phyloP scores from a whole-genome alignment of 805 yeast species.

The Teunomyces pallodes region DNA sequence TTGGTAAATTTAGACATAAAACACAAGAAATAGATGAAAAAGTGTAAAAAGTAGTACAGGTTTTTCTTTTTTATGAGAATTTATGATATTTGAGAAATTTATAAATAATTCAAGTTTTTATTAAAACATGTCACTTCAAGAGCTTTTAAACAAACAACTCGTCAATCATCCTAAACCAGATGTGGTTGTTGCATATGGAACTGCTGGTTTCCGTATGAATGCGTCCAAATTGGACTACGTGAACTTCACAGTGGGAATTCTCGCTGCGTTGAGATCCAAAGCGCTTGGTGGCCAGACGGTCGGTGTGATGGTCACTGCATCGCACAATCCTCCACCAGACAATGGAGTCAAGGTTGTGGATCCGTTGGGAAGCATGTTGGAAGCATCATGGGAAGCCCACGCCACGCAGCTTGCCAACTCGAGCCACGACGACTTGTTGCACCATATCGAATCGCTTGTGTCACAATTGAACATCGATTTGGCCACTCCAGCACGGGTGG shows the following conservation, averaged over 20 bases:
- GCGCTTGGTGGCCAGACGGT: constrained; percentile 63
- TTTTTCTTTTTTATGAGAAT: too few species aligned
- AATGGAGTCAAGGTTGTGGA: constrained; percentile 71
- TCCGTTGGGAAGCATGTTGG: constrained; percentile 89
- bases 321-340: constrained; percentile 80
- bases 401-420: constrained; percentile 84
- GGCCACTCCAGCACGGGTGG: constrained; percentile 42
- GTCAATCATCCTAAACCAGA: constrained; percentile 45
- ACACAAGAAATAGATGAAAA: background rate
- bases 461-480: constrained; percentile 46
- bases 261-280: constrained; percentile 83
- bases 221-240: constrained; percentile 74
- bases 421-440: constrained; percentile 40
- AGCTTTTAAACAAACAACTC: background rate
- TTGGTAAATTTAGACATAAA: constrained; percentile 19
- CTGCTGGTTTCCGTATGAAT: constrained; percentile 90
- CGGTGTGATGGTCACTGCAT: constrained; percentile 97
- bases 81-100: background rate
- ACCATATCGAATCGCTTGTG: constrained; percentile 38
- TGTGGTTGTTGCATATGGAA: constrained; percentile 69
- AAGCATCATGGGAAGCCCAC: constrained; percentile 74
- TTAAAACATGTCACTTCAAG: constrained; percentile 7
- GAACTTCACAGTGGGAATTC: constrained; percentile 67
- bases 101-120: background rate
- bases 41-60: background rate